Conservation (phyloP, 441 rosid species). For the Rhodomyrtus psidioides region DNA sequence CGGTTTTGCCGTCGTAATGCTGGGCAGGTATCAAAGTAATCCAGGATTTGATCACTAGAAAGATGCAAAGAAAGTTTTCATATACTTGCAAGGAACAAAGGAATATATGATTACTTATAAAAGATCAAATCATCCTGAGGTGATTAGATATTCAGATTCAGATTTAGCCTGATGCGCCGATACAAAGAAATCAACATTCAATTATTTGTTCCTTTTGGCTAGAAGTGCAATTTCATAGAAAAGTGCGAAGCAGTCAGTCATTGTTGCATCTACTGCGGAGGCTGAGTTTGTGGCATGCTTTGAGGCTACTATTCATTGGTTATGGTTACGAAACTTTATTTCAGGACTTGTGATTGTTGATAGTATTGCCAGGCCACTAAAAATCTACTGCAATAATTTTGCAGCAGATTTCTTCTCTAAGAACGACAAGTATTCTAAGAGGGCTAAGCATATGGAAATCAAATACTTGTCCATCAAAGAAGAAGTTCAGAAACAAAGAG, state of each 20-base stretch:
- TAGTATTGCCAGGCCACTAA: accelerated
- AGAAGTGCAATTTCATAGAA: neutral
- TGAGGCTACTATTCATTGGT: neutral
- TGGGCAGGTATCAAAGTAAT: too few relatives aligned
- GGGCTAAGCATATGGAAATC: neutral
- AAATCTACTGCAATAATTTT: neutral
- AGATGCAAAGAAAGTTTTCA: too few relatives aligned
- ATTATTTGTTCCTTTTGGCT: neutral
- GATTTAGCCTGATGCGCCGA: accelerated
- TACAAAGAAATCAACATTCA: accelerated
- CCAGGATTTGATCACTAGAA: too few relatives aligned
- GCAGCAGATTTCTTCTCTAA: accelerated
- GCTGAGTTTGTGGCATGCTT: neutral
- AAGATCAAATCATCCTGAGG: accelerated
- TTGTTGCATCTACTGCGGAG: accelerated
- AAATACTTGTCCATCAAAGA: too few relatives aligned
- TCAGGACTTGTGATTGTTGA: neutral
- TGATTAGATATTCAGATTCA: neutral
- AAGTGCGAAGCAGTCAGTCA: accelerated
- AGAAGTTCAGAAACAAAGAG: too few relatives aligned
- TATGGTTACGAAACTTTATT: neutral
- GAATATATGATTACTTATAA: neutral
- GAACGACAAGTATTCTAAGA: neutral
- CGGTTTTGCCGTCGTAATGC: too few relatives aligned
- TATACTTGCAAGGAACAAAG: accelerated